phyloP scores from a whole-genome alignment of 2,329 filamentous ascomycete species.

The Penicillium sumatraense region DNA sequence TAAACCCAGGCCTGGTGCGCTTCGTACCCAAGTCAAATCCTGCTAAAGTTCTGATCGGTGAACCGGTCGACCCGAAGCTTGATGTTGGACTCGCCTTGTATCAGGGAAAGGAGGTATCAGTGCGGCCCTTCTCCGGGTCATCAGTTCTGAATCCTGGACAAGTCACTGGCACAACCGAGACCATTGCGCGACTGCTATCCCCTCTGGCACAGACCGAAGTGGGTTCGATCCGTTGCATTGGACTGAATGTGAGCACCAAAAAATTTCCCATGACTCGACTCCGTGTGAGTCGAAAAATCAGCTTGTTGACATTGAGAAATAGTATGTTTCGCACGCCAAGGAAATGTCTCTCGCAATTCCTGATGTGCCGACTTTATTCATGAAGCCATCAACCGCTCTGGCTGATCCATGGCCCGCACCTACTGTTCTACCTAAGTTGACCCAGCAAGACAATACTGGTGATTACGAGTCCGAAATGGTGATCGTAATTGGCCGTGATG shows the following conservation, averaged over 20 bases:
- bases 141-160: constrained; percentile 62
- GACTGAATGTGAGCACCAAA: constrained; percentile 54
- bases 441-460: constrained; percentile 57
- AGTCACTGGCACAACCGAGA: constrained; percentile 49
- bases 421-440: constrained; percentile 59
- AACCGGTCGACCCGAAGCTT: constrained; percentile 57
- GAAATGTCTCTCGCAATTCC: constrained; percentile 60
- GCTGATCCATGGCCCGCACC: constrained; percentile 58
- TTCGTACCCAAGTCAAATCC: constrained; percentile 60
- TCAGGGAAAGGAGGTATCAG: constrained; percentile 60
- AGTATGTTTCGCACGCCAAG: constrained; percentile 56
- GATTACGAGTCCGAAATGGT: constrained; percentile 66
- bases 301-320: not conserved
- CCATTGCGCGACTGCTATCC: constrained; percentile 52
- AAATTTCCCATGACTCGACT: not conserved
- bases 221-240: constrained; percentile 64
- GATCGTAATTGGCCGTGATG: constrained; percentile 58
- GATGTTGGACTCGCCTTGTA: constrained; percentile 64
- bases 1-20: constrained; percentile 60
- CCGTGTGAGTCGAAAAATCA: not conserved
- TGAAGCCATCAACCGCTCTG: constrained; percentile 61
- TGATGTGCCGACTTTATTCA: constrained; percentile 60
- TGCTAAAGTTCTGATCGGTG: constrained; percentile 58
- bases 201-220: constrained; percentile 55
- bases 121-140: constrained; percentile 61